These are phyloP conservation scores for Fusarium sororula DNA, from an alignment of 2,329 filamentous ascomycete genomes.

Conservation along the genomic window DNA sequence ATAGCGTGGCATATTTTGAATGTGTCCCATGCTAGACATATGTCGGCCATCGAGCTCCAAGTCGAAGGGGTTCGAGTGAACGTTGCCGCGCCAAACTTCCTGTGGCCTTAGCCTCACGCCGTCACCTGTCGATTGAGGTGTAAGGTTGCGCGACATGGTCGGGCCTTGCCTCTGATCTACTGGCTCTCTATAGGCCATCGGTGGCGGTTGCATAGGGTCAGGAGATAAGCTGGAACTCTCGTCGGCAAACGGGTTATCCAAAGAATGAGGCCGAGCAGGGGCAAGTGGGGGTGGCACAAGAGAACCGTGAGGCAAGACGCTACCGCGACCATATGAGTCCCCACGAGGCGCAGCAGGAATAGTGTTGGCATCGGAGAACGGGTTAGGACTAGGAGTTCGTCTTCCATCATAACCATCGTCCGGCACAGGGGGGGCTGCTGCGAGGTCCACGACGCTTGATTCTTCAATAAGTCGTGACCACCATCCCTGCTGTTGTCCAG, in stretches of 20 bases:
- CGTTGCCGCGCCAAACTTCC: conserved; percentile 61
- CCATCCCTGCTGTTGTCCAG: conserved; percentile 49
- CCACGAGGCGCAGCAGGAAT: conserved; percentile 49
- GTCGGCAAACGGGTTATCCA: conserved; percentile 58
- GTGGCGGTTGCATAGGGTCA: conserved; percentile 42
- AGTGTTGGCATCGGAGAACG: conserved; percentile 56
- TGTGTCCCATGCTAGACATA: conserved; percentile 26
- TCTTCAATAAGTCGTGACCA: conserved; percentile 55
- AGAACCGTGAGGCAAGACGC: conserved; percentile 51
- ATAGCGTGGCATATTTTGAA: conserved; percentile 35
- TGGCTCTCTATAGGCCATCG: conserved; percentile 57
- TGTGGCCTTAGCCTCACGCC: conserved; percentile 45
- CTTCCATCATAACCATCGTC: conserved; percentile 27
- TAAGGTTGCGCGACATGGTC: conserved; percentile 48
- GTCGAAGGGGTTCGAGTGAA: conserved; percentile 72
- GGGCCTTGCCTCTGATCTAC: conserved; percentile 60
- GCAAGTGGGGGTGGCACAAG: conserved; percentile 51
- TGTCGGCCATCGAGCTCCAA: conserved; percentile 56
- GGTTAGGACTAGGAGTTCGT: conserved; percentile 32
- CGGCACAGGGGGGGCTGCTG: conserved; percentile 36
- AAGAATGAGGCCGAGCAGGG: conserved; percentile 33
- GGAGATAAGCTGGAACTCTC: conserved; percentile 53
- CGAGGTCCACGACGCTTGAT: conserved; percentile 50
- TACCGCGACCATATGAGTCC: conserved; percentile 52
- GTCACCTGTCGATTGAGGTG: conserved; percentile 41